Base-by-base conservation (phyloP, 768 basidiomycete genomes). In the Mycena vitilis region DNA sequence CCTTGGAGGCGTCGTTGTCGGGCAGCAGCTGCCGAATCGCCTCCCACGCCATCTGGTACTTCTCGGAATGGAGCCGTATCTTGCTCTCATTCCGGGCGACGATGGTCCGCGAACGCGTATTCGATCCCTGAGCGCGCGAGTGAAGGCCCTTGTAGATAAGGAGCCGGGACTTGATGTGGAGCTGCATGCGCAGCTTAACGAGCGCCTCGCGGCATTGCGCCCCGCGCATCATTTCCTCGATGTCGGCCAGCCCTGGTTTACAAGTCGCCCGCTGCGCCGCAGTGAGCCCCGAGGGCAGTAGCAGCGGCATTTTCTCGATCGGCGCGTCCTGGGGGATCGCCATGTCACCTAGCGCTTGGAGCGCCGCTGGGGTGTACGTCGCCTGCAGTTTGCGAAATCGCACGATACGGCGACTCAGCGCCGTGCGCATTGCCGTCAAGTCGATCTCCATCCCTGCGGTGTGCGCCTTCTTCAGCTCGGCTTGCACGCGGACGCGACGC, bases 311-410 rank as follows among this genome's bases (percentile, higher is more conserved):
- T 5, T 42, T 44, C 20, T 59, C 23, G 15, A 45, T 45, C 10
- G 18, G 37, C n/a, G 5, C 18, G 7, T 59, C 57, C 13, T 44
- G 40, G 13, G 40, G 40, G 25, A 44, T 20, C 1, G 10, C 40
- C 15, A 13, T 9, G 2, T 30, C 18, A 8, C 15, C 40, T 6
- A 44, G 30, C 5, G 22, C 22, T 9, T 44, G 38, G 12, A 59
- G 57, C 13, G 53, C 37, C 12, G 15, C 40, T 2, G n/a, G n/a
- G n/a, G n/a, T n/a, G n/a, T n/a, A n/a, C n/a, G n/a, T n/a, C n/a
- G n/a, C n/a, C n/a, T n/a, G 64, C 12, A 65, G 42, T 12, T 54
- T 58, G 3, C 64, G 42, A 30, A 65, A 65, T 7, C 47, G 55
- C 9, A 25, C 12, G 16, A 65, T 34, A 1, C 36, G 22, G 2